phyloP scores from a whole-genome alignment of 805 yeast species.

The Zygoascus biomembranicola region DNA sequence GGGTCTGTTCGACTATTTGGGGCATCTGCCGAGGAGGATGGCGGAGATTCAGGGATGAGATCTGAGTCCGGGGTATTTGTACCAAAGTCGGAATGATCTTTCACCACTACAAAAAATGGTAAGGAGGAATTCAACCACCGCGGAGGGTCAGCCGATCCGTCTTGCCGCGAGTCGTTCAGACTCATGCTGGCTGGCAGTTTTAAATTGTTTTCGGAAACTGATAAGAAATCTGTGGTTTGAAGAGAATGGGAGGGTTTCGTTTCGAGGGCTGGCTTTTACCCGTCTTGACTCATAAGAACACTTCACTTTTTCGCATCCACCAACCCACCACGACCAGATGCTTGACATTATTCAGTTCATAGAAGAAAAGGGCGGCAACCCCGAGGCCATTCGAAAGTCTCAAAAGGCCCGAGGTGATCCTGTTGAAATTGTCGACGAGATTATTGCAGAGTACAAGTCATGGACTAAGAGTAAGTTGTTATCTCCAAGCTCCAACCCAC shows the following conservation, averaged over 20 bases:
- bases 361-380: constrained; percentile 95
- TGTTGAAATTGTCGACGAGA: constrained; percentile 93
- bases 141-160: not conserved
- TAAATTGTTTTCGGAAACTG: not conserved
- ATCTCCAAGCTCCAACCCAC: too few relatives aligned
- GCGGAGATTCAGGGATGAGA: not conserved
- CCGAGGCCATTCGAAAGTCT: constrained; percentile 77
- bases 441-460: constrained; percentile 79
- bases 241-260: not conserved
- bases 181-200: not conserved
- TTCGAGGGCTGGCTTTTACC: not conserved
- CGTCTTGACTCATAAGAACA: not conserved
- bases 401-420: constrained; percentile 92
- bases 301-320: not conserved
- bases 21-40: not conserved
- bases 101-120: constrained; percentile 18
- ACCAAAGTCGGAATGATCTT: constrained; percentile 6
- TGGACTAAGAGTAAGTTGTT: constrained; percentile 60
- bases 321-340: constrained; percentile 38
- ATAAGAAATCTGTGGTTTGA: not conserved
- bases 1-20: too few relatives aligned
- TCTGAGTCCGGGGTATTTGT: not conserved
- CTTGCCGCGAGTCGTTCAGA: not conserved
- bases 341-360: constrained; percentile 87
- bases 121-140: constrained; percentile 15